Conservation (phyloP, 495 filamentous ascomycete genomes). For the Penicillium cinerascens region DNA sequence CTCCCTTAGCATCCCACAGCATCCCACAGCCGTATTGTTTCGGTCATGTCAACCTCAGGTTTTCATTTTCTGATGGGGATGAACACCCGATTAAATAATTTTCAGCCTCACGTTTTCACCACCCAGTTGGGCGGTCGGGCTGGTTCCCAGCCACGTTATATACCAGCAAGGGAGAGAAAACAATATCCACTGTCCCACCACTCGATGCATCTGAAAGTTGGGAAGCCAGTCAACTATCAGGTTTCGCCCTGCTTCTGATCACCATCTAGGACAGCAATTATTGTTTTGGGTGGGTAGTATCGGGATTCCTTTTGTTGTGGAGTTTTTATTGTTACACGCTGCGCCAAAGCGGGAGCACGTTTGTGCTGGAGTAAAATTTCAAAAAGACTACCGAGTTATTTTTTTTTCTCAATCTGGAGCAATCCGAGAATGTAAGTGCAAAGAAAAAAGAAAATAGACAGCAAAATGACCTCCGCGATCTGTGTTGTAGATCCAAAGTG, state of each 20-base stretch:
- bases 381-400: no score
- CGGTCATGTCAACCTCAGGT: neutral
- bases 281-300: neutral
- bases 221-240: neutral
- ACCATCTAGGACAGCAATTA: constrained; percentile 7
- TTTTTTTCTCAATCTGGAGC: no score
- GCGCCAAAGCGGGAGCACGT: neutral
- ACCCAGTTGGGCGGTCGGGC: neutral
- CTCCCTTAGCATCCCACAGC: no score
- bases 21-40: neutral
- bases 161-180: constrained; percentile 20
- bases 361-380: neutral
- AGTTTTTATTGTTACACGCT: neutral
- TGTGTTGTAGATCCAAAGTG: neutral
- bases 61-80: neutral
- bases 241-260: neutral
- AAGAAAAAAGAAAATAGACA: neutral
- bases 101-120: constrained; percentile 19
- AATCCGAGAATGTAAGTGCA: no score
- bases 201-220: neutral
- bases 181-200: neutral
- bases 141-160: constrained; percentile 16
- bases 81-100: neutral
- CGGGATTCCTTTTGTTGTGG: neutral
- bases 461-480: neutral